Conservation (phyloP, 306 rosid genomes). For the Acacia confusa region DNA sequence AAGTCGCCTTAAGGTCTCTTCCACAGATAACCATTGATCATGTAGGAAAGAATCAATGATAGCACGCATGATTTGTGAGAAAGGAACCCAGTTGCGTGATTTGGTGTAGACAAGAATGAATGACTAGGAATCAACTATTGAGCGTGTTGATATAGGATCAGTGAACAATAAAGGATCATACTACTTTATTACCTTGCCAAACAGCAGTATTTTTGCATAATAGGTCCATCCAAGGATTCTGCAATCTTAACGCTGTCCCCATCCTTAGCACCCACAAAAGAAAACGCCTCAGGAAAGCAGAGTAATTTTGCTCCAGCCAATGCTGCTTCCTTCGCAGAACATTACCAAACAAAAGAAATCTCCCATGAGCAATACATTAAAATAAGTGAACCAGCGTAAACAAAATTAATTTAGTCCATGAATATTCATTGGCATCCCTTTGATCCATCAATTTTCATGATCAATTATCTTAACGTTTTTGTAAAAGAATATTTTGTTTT, state of each 20-base stretch:
- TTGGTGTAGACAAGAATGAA: not conserved
- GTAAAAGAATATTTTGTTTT: not conserved
- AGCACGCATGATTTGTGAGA: not conserved
- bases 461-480: not conserved
- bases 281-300: constrained; percentile 87
- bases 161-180: not conserved
- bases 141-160: not conserved
- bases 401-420: not conserved
- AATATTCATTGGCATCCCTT: not conserved
- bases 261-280: constrained; percentile 71
- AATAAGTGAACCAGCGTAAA: not conserved
- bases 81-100: not conserved
- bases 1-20: not conserved
- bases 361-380: not conserved
- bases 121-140: not conserved
- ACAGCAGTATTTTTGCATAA: constrained; percentile 72
- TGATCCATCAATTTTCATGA: not conserved
- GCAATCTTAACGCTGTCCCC: constrained; percentile 79
- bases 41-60: not conserved
- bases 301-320: constrained; percentile 81
- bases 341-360: constrained; percentile 14
- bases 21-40: not conserved
- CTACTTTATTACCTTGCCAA: constrained; percentile 66
- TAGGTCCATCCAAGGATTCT: constrained; percentile 77
- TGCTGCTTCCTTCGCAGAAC: constrained; percentile 76